Evolutionary conservation across 164 flowering plant genomes (phyloP).

Genomic region (Sextonia rubra): DNA sequence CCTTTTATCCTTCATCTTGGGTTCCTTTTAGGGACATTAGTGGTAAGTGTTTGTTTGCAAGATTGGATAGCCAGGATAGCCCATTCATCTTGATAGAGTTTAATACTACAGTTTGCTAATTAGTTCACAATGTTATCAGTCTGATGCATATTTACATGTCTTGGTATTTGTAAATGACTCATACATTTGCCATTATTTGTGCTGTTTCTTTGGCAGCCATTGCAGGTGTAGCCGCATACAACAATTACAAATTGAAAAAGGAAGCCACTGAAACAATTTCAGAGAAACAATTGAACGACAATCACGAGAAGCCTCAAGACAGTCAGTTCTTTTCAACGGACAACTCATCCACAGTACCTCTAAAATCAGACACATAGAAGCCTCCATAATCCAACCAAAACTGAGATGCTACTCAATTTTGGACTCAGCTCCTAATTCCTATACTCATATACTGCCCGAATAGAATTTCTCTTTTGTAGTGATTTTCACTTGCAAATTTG

Average conservation of each 20-base stretch:
- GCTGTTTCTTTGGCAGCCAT: constrained; percentile 52
- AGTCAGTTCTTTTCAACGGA: constrained; percentile 27
- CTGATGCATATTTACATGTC: background rate
- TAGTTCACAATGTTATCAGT: background rate
- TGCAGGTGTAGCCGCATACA: constrained; percentile 91
- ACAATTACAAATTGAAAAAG: constrained; percentile 80
- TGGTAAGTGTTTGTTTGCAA: background rate
- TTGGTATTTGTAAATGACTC: background rate
- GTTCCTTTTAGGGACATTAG: too few relatives aligned
- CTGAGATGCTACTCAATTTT: background rate
- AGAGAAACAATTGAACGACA: constrained; percentile 7
- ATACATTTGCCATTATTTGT: background rate
- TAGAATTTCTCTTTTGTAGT: background rate
- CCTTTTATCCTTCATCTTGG: too few relatives aligned
- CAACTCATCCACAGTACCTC: constrained; percentile 24
- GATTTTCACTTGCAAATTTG: background rate
- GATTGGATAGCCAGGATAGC: background rate
- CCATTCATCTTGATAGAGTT: background rate
- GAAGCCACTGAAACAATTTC: constrained; percentile 50
- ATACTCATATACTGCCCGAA: background rate
- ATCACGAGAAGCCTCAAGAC: constrained; percentile 20
- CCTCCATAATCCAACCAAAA: background rate
- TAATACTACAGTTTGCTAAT: too few relatives aligned
- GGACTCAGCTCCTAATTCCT: too few relatives aligned
- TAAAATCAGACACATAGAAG: constrained; percentile 6